Base-by-base conservation (phyloP, 2,329 filamentous ascomycete species). In the Chrysosporium keratinophilum region DNA sequence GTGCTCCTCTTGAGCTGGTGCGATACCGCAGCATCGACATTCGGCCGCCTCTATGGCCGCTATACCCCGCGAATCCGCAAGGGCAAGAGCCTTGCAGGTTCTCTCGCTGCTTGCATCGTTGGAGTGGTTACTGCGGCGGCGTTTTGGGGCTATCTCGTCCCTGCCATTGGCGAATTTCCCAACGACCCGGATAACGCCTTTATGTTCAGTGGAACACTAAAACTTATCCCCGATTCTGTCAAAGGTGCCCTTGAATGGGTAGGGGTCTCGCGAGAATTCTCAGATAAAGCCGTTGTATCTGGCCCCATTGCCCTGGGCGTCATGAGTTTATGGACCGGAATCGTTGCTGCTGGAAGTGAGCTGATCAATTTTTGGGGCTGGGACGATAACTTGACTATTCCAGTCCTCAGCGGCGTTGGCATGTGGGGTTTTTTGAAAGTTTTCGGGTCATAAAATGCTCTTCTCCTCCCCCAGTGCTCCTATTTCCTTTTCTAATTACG, bases 361-460 rank as follows among this genome's bases (percentile, higher is more conserved):
- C 85, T 91, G 14, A 78, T 95, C 44, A 89, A 98, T 71, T 65
- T 97, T 0, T 96, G 89, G 67, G 88, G 89, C 46, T 90, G 88
- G 86, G 93, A 98, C 65, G 93, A 98, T 72, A 98, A 98, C 70
- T 75, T 98, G 62, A 97, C 91, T 48, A 98, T 98, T 69, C 93
- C 93, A 1, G 82, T 95, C 23, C 76, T 98, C 48, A 95, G 88
- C 66, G 89, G 90, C 20, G 71, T 88, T 44, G 90, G 90, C 5
- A 82, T 98, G 57, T 95, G 87, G 84, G 86, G 85, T 0, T 96
- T 98, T 68, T 77, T 97, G 63, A 94, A 87, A 73, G 69, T 89
- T 47, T 96, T 96, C 76, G 84, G 84, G 14, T 55, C 42, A 42
- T 56, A 39, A 50, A 50, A 11, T 43, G 9, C 17, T 48, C 11